Conservation (phyloP, 1,284 basidiomycete genomes). For the Grifola frondosa region DNA sequence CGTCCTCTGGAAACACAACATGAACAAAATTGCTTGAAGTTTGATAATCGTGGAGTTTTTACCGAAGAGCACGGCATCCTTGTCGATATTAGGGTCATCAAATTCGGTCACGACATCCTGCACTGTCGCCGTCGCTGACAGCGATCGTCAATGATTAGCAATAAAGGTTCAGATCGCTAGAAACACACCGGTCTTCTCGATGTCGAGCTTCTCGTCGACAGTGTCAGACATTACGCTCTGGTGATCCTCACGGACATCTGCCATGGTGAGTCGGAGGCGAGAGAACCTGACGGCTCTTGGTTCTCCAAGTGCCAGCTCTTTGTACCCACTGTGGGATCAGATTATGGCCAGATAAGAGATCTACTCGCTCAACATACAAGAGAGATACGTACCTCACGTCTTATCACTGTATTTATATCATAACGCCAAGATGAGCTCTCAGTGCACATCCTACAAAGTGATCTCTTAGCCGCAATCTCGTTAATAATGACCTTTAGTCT, state of each 20-base stretch:
- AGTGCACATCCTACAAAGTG: no score
- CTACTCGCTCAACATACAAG: no score
- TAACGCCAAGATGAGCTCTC: no score
- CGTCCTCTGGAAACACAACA: slow-evolving; percentile 36
- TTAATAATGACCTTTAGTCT: no score
- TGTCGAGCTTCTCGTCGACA: slow-evolving; percentile 63
- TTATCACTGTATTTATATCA: no score
- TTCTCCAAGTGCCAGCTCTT: slow-evolving; percentile 10
- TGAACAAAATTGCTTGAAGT: neutral
- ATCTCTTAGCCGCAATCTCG: no score
- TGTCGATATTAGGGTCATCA: slow-evolving; percentile 52
- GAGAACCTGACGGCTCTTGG: slow-evolving; percentile 13
- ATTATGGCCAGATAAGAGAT: no score
- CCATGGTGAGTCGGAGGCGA: slow-evolving; percentile 20
- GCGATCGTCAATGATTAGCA: no score
- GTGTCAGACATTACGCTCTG: slow-evolving; percentile 21
- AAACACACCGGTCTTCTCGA: slow-evolving; percentile 21
- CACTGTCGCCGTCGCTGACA: slow-evolving; percentile 4
- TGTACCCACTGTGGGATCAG: slow-evolving; percentile 14
- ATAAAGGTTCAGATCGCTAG: no score
- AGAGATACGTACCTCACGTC: no score
- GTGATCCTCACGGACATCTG: slow-evolving; percentile 17
- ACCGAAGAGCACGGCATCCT: slow-evolving; percentile 31
- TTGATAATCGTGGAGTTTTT: neutral
- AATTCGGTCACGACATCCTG: slow-evolving; percentile 39